A percentile compares a stretch with the other conserved stretches of the same genome.
phyloP scores from a whole-genome alignment of 495 filamentous ascomycete genomes.

The Podospora appendiculata region DNA sequence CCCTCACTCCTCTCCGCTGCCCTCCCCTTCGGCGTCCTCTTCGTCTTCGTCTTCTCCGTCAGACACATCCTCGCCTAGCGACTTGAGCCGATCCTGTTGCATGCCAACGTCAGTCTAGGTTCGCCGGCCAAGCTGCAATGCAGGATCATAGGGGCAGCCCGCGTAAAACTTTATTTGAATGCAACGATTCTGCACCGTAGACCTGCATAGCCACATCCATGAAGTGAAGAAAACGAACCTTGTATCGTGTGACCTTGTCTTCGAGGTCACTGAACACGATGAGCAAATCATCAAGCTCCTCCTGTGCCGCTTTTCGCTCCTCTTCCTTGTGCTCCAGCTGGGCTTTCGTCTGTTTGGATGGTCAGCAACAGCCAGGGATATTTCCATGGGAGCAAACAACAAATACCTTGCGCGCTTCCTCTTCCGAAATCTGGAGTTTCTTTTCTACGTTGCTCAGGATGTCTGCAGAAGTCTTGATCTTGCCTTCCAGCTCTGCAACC shows the following conservation, averaged over 20 bases:
- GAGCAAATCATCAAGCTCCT: constrained; percentile 74
- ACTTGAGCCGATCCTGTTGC: constrained; percentile 59
- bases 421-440: constrained; percentile 2
- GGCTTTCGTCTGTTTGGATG: constrained; percentile 21
- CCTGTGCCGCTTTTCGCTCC: constrained; percentile 54
- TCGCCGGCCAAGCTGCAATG: no score
- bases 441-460: constrained; percentile 4
- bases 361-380: neutral
- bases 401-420: constrained; percentile 1
- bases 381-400: neutral
- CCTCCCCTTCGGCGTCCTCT: constrained; percentile 55
- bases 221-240: constrained; percentile 45
- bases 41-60: constrained; percentile 72
- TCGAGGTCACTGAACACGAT: constrained; percentile 88
- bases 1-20: constrained; percentile 31
- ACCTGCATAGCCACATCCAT: neutral
- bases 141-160: no score
- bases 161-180: no score
- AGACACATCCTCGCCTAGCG: constrained; percentile 63
- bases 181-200: neutral
- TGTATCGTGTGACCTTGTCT: constrained; percentile 72
- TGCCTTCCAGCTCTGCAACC: constrained; percentile 9
- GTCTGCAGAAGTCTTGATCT: constrained; percentile 1
- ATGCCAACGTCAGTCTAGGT: no score
- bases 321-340: constrained; percentile 51